Evolutionary conservation across 2,329 filamentous ascomycete genomes (phyloP), one percentile per base, ranked within the genome.

Genomic region (Pseudogymnoascus sp.): DNA sequence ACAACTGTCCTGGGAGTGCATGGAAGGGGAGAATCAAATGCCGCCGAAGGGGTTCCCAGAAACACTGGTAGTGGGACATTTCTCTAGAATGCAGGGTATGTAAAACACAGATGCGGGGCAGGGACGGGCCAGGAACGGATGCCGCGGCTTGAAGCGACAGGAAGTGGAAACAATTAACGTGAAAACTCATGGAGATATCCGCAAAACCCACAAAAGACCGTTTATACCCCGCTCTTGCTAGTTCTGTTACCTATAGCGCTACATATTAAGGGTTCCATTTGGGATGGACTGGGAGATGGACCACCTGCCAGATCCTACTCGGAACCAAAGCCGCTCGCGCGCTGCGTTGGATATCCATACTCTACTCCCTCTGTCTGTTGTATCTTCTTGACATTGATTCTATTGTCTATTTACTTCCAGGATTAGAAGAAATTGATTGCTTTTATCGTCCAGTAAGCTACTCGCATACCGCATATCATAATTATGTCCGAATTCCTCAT

Each of bases 401-500:
- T 44, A 42, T 60, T 65, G 40, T 61, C 29, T 42, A 59, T 65
- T 50, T 31, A 35, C 53, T 44, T 61, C 38, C 62, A 61, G 61
- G 62, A 42, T 62, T 62, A 44, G 24, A 40, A 64, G 40, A 64
- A 62, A 62, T 38, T 33, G 50, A 33, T 33, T 33, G 42, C 42
- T 56, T 62, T 35, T 29, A 64, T 63, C 61, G 31, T 31, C 42
- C 31, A 47, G 21, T 64, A 31, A 26, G 24, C 38, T 26, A 19
- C 16, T 29, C 24, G 13, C 59, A 60, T 42, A 62, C 60, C 38
- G 42, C 33, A 65, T 61, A 37, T 62, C 53, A 65, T 33, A 64
- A 72, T 47, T 40, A 81, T 81, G 78, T 69, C 77, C 7, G 77
- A 77, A 67, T 75, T 82, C 35, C 67, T 70, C 1, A 81, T 83